Evolutionary conservation across 768 basidiomycete genomes (phyloP).

Genomic region (Panus rudis): DNA sequence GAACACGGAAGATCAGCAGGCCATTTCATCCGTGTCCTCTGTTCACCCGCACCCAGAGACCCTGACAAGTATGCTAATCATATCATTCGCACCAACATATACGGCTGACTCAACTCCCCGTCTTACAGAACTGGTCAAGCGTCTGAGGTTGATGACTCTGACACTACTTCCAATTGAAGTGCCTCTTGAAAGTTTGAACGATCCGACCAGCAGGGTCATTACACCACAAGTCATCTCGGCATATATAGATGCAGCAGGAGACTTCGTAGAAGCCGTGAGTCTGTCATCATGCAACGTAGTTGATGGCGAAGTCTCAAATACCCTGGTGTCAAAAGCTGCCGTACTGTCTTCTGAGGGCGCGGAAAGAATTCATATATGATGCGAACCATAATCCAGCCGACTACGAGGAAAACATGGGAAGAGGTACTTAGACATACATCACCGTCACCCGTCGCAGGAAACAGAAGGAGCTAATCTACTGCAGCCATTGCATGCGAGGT

Average conservation of each 20-base stretch:
- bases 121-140: constrained; percentile 65
- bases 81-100: neutral
- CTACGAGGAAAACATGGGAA: constrained; percentile 76
- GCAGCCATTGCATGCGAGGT: constrained; percentile 79
- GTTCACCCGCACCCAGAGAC: constrained; percentile 61
- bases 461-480: neutral
- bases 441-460: neutral
- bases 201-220: constrained; percentile 77
- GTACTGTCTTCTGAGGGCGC: constrained; percentile 70
- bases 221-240: constrained; percentile 74
- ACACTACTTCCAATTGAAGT: constrained; percentile 79
- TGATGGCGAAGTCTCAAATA: neutral
- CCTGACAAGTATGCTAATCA: constrained; percentile 54
- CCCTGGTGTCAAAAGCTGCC: constrained; percentile 47
- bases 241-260: constrained; percentile 76
- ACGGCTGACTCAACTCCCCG: neutral
- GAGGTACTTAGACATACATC: constrained; percentile 48
- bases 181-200: constrained; percentile 52
- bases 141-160: constrained; percentile 70
- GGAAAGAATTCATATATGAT: constrained; percentile 76
- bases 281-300: neutral
- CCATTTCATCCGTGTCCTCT: constrained; percentile 38
- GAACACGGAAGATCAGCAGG: constrained; percentile 33
- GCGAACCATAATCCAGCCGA: constrained; percentile 78
- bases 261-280: constrained; percentile 78